Base-by-base conservation (phyloP, 2,329 filamentous ascomycete species). In the Nigrospora sphaerica region DNA sequence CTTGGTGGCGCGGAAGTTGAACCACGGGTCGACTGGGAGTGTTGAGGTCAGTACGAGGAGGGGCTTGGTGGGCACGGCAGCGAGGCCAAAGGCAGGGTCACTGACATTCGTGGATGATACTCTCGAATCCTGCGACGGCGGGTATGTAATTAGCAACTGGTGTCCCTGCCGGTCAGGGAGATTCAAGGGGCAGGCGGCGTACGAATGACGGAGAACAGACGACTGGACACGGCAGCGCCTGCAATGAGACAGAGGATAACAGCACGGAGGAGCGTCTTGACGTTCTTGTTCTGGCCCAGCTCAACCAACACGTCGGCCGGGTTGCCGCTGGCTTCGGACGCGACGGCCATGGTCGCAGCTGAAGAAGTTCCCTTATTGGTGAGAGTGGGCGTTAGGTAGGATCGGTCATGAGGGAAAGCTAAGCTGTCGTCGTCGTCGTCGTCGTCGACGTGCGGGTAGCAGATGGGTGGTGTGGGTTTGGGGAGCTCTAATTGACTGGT, bases 61-160 rank as follows among this genome's bases (percentile, higher is more conserved):
- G 50, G 50, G 42, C 49, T 48, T 42, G 39, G 50, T 41, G 39
- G 46, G 55, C 49, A 48, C 44, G 23, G 49, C 34, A 36, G 16
- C 34, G 13, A 36, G 16, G 32, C 16, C 16, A 14, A 18, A 12
- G 19, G 12, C 16, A 19, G 16, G n/a, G 6, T 7, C 9, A 45
- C 90, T 70, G 67, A 96, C 93, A 98, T 78, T 98, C 93, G 78
- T 98, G 93, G 63, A 98, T 98, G 63, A 98, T 98, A 73, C 89
- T 95, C 73, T 98, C 93, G 65, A 98, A 98, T 57, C 88, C 88
- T 92, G 60, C 12, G 10, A 19, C 13, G 38, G 31, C 16, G 40
- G 17, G 36, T 18, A 14, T 13, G 4, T 31, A 17, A 33, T 49
- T 51, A 53, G 50, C 39, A 14, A 46, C 50, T 13, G 13, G 45